phyloP scores from a whole-genome alignment of 2,329 filamentous ascomycete genomes.

The Cadophora malorum region DNA sequence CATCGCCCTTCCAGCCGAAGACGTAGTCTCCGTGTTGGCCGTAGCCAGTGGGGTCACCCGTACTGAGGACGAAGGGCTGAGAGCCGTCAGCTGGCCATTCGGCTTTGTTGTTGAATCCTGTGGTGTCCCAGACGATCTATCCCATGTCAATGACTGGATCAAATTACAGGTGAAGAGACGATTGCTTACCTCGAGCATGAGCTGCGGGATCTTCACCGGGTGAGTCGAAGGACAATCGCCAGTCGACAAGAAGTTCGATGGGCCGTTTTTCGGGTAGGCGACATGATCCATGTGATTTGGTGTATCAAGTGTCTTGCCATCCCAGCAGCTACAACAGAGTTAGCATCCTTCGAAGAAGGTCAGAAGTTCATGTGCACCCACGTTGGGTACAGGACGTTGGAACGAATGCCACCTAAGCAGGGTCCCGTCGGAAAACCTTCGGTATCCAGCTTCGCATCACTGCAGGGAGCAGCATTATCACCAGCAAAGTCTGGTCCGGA shows the following conservation, averaged over 20 bases:
- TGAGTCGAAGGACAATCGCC: constrained; percentile 22
- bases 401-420: constrained; percentile 45
- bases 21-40: constrained; percentile 59
- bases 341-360: background rate
- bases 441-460: constrained; percentile 18
- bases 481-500: constrained; percentile 31
- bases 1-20: constrained; percentile 54
- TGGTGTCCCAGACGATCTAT: constrained; percentile 27
- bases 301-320: constrained; percentile 29
- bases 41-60: constrained; percentile 50
- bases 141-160: background rate
- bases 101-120: constrained; percentile 50
- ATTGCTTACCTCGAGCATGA: constrained; percentile 13
- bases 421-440: constrained; percentile 30
- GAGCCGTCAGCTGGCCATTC: constrained; percentile 52
- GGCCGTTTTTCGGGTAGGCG: constrained; percentile 12
- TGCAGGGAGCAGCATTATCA: constrained; percentile 18
- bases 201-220: constrained; percentile 22
- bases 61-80: constrained; percentile 52
- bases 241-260: constrained; percentile 1
- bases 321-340: constrained; percentile 32
- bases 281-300: constrained; percentile 27
- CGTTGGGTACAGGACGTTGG: constrained; percentile 43
- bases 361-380: constrained; percentile 18
- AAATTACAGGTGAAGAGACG: too few relatives aligned